phyloP scores from a whole-genome alignment of 805 yeast species.

The baker's yeast (Saccharomyces cerevisiae) region DNA sequence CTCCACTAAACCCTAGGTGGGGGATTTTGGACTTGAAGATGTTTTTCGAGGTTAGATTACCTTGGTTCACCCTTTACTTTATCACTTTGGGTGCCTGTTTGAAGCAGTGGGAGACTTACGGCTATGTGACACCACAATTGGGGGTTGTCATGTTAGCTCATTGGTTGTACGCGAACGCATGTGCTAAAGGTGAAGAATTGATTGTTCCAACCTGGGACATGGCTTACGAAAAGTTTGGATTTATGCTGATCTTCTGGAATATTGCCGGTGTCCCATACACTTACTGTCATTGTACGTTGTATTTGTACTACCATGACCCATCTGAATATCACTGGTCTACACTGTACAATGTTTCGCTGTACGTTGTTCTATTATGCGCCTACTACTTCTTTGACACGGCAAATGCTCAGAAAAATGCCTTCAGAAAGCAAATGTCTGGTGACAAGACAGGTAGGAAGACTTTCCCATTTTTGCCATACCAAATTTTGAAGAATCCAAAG shows the following conservation, averaged over 20 bases:
- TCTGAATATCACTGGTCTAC: constrained; percentile 69
- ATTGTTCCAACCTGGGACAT: constrained; percentile 98
- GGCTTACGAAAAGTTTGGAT: constrained; percentile 99
- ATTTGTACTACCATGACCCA: constrained; percentile 76
- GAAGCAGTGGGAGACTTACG: constrained; percentile 75
- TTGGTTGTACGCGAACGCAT: constrained; percentile 92
- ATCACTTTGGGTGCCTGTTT: constrained; percentile 64
- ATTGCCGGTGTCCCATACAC: constrained; percentile 98
- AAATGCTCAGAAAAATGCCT: constrained; percentile 90
- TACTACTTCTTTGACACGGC: constrained; percentile 92
- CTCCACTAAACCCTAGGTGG: constrained; percentile 90
- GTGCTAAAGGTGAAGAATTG: constrained; percentile 95
- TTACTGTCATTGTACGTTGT: constrained; percentile 88
- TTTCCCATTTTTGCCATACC: constrained; percentile 88
- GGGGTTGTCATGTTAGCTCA: constrained; percentile 70
- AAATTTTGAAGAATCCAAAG: constrained; percentile 72
- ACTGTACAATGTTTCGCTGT: constrained; percentile 48
- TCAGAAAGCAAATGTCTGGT: constrained; percentile 78
- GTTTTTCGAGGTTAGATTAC: constrained; percentile 95
- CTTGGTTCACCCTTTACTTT: constrained; percentile 88
- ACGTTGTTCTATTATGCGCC: constrained; percentile 51
- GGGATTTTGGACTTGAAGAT: constrained; percentile 90
- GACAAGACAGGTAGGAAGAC: constrained; percentile 69
- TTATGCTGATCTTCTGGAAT: constrained; percentile 97
- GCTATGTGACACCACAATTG: constrained; percentile 70